These are phyloP conservation scores for Dimargaris xerosporica DNA, from an alignment of 192 early-diverging fungal genomes.

Conservation along the genomic window DNA sequence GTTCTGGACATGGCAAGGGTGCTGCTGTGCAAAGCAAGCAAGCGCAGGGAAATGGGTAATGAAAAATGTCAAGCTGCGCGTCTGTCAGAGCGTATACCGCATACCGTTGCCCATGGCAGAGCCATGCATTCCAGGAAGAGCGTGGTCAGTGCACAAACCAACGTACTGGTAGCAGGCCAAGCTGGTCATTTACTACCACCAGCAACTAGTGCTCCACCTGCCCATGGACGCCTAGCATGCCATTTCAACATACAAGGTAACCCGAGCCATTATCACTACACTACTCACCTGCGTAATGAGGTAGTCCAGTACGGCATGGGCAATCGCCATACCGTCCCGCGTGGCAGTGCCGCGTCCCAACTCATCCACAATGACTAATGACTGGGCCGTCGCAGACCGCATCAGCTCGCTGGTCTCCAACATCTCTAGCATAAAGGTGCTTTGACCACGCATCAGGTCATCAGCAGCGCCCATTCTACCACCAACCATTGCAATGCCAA, in stretches of 20 bases:
- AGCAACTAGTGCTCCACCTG: slow-evolving; percentile 37
- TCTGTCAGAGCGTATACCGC: slow-evolving; percentile 35
- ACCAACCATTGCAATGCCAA: too few species aligned
- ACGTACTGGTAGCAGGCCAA: slow-evolving; percentile 61
- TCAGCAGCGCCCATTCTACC: slow-evolving; percentile 66
- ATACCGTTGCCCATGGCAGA: slow-evolving; percentile 52
- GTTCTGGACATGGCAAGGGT: slow-evolving; percentile 18
- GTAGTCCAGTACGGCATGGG: too few species aligned
- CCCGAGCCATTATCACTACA: too few species aligned
- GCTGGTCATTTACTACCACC: slow-evolving; percentile 67
- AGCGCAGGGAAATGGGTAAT: slow-evolving; percentile 72
- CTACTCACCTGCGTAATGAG: too few species aligned
- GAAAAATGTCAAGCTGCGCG: slow-evolving; percentile 44
- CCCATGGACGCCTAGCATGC: slow-evolving; percentile 58
- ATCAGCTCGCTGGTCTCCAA: too few species aligned
- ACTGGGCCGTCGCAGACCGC: too few species aligned
- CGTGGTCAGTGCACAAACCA: too few species aligned
- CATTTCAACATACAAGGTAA: slow-evolving; percentile 70
- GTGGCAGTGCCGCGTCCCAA: too few species aligned
- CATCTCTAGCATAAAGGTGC: too few species aligned
- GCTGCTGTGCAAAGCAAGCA: slow-evolving; percentile 23
- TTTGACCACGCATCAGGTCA: slow-evolving; percentile 44
- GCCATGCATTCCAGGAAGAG: too few species aligned
- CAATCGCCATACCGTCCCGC: too few species aligned
- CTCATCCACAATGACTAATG: too few species aligned